Percentiles rank a stretch among this genome's conserved stretches.
Conservation (phyloP, 2,329 filamentous ascomycete genomes). For the Nothophoma quercina region DNA sequence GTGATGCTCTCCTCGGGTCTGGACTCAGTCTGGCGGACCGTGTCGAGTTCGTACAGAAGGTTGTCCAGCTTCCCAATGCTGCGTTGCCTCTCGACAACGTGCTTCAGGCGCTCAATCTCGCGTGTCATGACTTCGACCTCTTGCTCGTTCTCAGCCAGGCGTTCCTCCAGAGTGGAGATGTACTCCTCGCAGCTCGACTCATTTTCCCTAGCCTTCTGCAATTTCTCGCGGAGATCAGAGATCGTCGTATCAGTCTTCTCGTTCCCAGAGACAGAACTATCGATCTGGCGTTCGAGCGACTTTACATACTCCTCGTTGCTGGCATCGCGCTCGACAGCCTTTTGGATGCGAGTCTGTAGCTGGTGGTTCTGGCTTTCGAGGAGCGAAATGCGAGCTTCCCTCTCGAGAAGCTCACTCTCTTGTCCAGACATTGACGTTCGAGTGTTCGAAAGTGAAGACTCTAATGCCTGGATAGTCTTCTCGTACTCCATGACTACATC, state of each 20-base stretch:
- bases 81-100: constrained; percentile 92
- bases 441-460: constrained; percentile 89
- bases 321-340: constrained; percentile 87
- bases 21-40: constrained; percentile 53
- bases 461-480: constrained; percentile 94
- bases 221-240: constrained; percentile 87
- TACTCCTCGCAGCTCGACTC: constrained; percentile 94
- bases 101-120: constrained; percentile 91
- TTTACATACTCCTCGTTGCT: constrained; percentile 93
- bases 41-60: constrained; percentile 87
- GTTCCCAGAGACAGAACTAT: constrained; percentile 88
- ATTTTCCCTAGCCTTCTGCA: constrained; percentile 85
- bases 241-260: constrained; percentile 91
- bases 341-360: constrained; percentile 88
- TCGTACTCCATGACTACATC: constrained; percentile 97
- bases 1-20: constrained; percentile 38
- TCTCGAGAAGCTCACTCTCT: constrained; percentile 87
- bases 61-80: constrained; percentile 95
- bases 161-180: constrained; percentile 94
- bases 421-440: constrained; percentile 81
- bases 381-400: constrained; percentile 92
- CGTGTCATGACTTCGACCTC: constrained; percentile 97
- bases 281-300: constrained; percentile 87
- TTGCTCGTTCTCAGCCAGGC: constrained; percentile 93
- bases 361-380: constrained; percentile 91